Evolutionary conservation across 805 yeast genomes (phyloP), one percentile per base, ranked within the genome.

Genomic region (Candida hispaniensis): DNA sequence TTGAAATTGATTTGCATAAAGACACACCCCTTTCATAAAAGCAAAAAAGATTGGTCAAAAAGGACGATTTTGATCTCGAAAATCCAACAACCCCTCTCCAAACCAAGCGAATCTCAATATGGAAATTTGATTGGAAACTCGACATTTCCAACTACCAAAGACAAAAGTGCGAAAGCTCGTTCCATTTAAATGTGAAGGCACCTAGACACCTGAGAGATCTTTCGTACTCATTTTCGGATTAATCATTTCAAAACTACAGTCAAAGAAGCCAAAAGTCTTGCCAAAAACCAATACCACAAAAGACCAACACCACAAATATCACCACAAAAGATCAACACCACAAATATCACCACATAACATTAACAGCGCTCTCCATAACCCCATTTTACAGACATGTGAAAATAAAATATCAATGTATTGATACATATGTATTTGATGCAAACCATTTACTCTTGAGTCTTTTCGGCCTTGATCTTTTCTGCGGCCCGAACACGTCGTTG

Each of bases 81-180:
- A 38, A 40, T n/a, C 44, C 36, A 12, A 33, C 41, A 12, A 40
- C 44, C 1, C 36, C 50, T 41, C n/a, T 46, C 40, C 14, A 39
- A 39, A 5, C 41, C 52, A 4, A 51, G 50, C 10, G 48, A 30
- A 50, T 67, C 76, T 4, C 71, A 67, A 38, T 70, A 60, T 48
- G 93, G 93, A 27, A 91, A 85, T 20, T 91, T 98, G 98, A 71
- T 91, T 29, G 98, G 98, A 26, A 91, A 91, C 54, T 59, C 91
- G 44, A 67, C 94, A 0, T 91, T 78, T 49, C 91, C 81, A 34
- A 82, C 95, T 4, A 66, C 75, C 0, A 73, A 69, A 47, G 88
- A 79, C 20, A 93, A 85, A n/a, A 44, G 51, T 91, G 19, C 60
- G 61, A 9, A 65, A 74, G 36, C 82, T 79, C 44, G 56, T 91